These are phyloP conservation scores for Angophora floribunda DNA, from an alignment of 345 rosid species.

Conservation along the genomic window DNA sequence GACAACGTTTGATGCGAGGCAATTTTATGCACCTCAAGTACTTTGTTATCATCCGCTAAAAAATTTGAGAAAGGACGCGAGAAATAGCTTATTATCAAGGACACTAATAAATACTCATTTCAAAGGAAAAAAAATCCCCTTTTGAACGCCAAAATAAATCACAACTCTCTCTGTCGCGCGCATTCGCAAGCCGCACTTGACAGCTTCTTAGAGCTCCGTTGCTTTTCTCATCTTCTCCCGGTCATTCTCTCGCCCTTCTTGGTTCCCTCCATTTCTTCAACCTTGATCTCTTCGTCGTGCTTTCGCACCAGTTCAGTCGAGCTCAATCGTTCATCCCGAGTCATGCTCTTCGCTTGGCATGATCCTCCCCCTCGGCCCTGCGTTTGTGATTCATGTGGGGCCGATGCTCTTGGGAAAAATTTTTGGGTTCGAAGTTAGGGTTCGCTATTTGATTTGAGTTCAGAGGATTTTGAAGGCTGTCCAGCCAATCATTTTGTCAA, in stretches of 20 bases:
- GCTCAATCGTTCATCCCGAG: background rate
- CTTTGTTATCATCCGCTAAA: background rate
- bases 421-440: background rate
- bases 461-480: background rate
- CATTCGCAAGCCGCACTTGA: background rate
- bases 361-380: background rate
- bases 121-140: background rate
- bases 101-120: background rate
- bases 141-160: background rate
- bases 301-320: background rate
- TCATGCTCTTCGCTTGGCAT: background rate
- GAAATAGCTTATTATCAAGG: background rate
- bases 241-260: background rate
- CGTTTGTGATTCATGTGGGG: background rate
- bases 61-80: background rate
- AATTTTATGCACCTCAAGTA: background rate
- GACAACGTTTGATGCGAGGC: background rate
- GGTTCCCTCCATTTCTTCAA: background rate
- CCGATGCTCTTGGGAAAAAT: background rate
- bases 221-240: background rate
- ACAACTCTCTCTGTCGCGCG: background rate
- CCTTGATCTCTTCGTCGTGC: background rate
- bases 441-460: background rate
- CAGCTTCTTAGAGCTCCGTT: background rate
- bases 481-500: constrained; percentile 38